Conservation (phyloP, 2,329 filamentous ascomycete species). For the Claviceps sorghi region DNA sequence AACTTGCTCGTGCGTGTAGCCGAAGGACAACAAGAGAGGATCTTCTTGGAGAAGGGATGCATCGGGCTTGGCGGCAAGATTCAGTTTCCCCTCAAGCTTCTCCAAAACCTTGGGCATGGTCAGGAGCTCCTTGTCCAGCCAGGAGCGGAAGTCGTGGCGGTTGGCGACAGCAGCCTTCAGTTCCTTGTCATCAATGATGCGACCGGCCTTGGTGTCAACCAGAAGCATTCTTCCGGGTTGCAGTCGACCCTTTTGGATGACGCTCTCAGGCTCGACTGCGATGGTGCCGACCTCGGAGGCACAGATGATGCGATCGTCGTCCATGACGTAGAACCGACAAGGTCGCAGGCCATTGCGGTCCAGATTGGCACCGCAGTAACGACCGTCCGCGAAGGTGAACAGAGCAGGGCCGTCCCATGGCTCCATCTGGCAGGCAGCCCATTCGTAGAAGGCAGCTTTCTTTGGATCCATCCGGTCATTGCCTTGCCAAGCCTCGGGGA, state of each 20-base stretch:
- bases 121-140: conserved; percentile 76
- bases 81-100: conserved; percentile 38
- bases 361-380: conserved; percentile 92
- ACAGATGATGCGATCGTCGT: conserved; percentile 93
- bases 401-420: conserved; percentile 94
- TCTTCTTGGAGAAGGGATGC: conserved; percentile 66
- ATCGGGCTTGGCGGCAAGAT: conserved; percentile 54
- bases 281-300: conserved; percentile 95
- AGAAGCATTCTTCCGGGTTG: conserved; percentile 93
- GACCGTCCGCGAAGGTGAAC: conserved; percentile 92
- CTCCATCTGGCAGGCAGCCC: conserved; percentile 98
- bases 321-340: conserved; percentile 92
- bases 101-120: conserved; percentile 63
- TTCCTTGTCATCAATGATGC: conserved; percentile 88
- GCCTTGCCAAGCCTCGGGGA: conserved; percentile 94
- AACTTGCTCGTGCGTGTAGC: conserved; percentile 92
- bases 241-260: conserved; percentile 84
- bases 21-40: conserved; percentile 69
- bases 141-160: conserved; percentile 74
- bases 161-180: conserved; percentile 78
- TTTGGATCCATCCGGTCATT: conserved; percentile 83
- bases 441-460: conserved; percentile 96
- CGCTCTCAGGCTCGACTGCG: conserved; percentile 71
- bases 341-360: conserved; percentile 91
- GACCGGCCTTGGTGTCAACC: conserved; percentile 76